Evolutionary conservation across 2,329 filamentous ascomycete genomes (phyloP), one percentile per base, ranked within the genome.

Genomic region (Hortaea sp.): DNA sequence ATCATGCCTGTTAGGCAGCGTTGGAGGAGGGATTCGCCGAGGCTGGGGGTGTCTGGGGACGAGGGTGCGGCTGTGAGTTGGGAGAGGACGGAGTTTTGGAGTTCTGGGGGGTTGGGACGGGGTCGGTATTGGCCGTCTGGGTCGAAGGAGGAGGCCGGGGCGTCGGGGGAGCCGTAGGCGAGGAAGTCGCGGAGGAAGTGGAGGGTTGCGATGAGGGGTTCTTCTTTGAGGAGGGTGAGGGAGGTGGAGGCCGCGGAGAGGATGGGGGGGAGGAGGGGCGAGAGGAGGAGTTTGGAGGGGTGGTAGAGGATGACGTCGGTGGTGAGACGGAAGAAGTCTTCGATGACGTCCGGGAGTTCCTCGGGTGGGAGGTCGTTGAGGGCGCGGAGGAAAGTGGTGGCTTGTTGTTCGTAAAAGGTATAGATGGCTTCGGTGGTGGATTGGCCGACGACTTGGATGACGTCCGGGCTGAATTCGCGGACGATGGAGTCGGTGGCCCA

Each of bases 1-100:
- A 98, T 97, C 89, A 98, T 94, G 49, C 92, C 92, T 1, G 89
- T 92, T 70, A 98, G 76, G 48, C 94, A 82, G 53, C 89, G 85
- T 67, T 95, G 90, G 6, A 92, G 82, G 29, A 98, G 73, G 46
- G 80, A 71, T 59, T 88, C 82, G 34, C 92, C 63, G 53, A 88
- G 81, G 1, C n/a, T n/a, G n/a, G 20, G 4, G 20, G 20, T 2
- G 20, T 20, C 20, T 2, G 20, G 4, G 20, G 20, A 20, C 2
- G 20, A 20, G 20, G 20, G 4, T 2, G 32, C 4, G 32, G 32
- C 4, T 9, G n/a, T 9, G 32, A 9, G n/a, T 9, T 9, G 32
- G 2, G 75, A 53, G 27, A 94, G 70, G 44, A 95, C 75, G 49
- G 78, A 75, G 64, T 84, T 85, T 48, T 97, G 84, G 6, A 82